phyloP scores from a whole-genome alignment of 2,329 filamentous ascomycete genomes.

The Atkinsonella hypoxylon region DNA sequence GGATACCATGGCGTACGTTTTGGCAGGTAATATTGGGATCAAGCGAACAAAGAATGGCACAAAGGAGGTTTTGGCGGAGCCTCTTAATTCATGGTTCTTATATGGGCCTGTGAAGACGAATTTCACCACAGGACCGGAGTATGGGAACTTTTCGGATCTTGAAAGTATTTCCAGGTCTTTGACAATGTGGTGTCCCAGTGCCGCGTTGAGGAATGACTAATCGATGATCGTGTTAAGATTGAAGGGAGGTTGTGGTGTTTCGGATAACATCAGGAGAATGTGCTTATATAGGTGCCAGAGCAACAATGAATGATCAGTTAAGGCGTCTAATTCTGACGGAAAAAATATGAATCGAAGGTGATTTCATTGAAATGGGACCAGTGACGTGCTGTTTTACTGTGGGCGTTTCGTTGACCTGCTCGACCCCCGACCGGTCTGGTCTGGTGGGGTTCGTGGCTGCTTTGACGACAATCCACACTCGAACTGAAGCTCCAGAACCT shows the following conservation, averaged over 20 bases:
- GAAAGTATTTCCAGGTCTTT: slow-evolving; percentile 8
- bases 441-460: background rate
- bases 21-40: slow-evolving; percentile 27
- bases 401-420: background rate
- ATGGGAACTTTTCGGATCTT: slow-evolving; percentile 15
- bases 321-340: no score
- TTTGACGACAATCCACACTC: background rate
- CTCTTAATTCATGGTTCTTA: slow-evolving; percentile 28
- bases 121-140: slow-evolving; percentile 8
- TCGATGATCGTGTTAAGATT: background rate
- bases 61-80: slow-evolving; percentile 17
- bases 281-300: no score
- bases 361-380: no score
- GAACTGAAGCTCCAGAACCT: background rate
- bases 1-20: slow-evolving; percentile 19
- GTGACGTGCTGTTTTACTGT: no score
- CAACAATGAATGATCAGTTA: no score
- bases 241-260: background rate
- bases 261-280: no score
- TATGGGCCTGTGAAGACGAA: slow-evolving; percentile 23
- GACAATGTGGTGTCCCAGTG: slow-evolving; percentile 3
- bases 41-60: slow-evolving; percentile 11
- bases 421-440: background rate
- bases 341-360: no score
- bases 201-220: background rate